Base-by-base conservation (phyloP, 495 filamentous ascomycete species). In the Hypoxylon fragiforme region DNA sequence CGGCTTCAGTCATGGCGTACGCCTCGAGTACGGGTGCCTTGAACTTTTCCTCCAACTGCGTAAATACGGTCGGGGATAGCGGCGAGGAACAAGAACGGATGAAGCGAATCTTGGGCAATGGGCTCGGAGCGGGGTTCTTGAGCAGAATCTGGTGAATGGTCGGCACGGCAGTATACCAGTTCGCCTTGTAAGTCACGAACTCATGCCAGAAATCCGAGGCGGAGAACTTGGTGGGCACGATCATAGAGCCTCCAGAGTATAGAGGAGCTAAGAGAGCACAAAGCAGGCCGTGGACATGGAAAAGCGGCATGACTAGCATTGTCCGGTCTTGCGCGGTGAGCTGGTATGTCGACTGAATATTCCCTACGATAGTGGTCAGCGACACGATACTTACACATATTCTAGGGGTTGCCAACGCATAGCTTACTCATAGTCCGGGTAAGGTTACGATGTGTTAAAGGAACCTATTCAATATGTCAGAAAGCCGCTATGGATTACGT, bases 1-100 rank as follows among this genome's bases (percentile, higher is more conserved):
- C 85, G 16, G 87, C 90, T 71, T 95, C 90, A 20, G 90, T 95
- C 90, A 95, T 95, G 50, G 90, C 90, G 68, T 95, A 95, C 9
- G 89, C 89, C 68, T 95, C 90, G 7, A 95, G 77, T 2, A 95
- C 90, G 2, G 90, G 90, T 1, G 90, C 87, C 22, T 81, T 74
- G 71, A 89, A 86, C 4, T 82, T 73, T 44, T 79, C 70, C 57
- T 92, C 89, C 2, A 92, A 79, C 36, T 85, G 80, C 53, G 90
- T 75, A 72, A 92, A 91, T 40, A 80, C 83, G 41, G 86, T 86
- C 0, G 90, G 90, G 0, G 87, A 86, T 14, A 92, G 73, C 0
- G 89, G 89, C 6, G 86, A 89, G 24, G 88, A 91, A 74, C 90
- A 92, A 2, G 89, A 92, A 41, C 90, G 81, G 67, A 95, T 91